Evolutionary conservation across 371 early-diverging fungal species (phyloP).

Genomic region (Dinochytrium kinnereticum): DNA sequence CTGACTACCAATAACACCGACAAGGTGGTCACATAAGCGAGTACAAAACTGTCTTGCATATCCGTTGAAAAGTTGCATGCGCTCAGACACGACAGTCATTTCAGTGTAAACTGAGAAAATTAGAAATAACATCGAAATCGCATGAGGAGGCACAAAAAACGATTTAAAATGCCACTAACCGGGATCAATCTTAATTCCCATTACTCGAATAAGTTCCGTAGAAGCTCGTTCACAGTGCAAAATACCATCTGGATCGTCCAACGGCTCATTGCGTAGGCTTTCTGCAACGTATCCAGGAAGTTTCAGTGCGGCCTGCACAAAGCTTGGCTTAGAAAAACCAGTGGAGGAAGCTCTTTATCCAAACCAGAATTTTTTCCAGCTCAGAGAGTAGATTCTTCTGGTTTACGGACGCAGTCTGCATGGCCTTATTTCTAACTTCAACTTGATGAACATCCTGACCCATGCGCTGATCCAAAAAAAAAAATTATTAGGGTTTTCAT

Average conservation of each 20-base stretch:
- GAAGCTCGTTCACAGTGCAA: constrained; percentile 80
- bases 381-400: constrained; percentile 82
- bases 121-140: no score
- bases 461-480: constrained; percentile 70
- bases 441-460: constrained; percentile 95
- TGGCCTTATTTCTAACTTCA: constrained; percentile 86
- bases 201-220: constrained; percentile 74
- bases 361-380: constrained; percentile 78
- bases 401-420: constrained; percentile 86
- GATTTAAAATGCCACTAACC: constrained; percentile 43
- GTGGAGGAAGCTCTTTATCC: not conserved
- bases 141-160: not conserved
- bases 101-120: constrained; percentile 56
- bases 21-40: constrained; percentile 78
- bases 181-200: constrained; percentile 75
- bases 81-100: constrained; percentile 80
- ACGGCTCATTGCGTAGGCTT: constrained; percentile 78
- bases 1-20: constrained; percentile 48
- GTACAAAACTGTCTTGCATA: constrained; percentile 81
- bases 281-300: constrained; percentile 73
- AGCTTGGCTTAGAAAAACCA: not conserved
- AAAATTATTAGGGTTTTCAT: not conserved
- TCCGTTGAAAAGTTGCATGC: constrained; percentile 74
- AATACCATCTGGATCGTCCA: constrained; percentile 80
- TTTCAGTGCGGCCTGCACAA: constrained; percentile 53